These are phyloP conservation scores for Aspergillus carbonarius DNA, from an alignment of 2,329 filamentous ascomycete species.

Conservation along the genomic window DNA sequence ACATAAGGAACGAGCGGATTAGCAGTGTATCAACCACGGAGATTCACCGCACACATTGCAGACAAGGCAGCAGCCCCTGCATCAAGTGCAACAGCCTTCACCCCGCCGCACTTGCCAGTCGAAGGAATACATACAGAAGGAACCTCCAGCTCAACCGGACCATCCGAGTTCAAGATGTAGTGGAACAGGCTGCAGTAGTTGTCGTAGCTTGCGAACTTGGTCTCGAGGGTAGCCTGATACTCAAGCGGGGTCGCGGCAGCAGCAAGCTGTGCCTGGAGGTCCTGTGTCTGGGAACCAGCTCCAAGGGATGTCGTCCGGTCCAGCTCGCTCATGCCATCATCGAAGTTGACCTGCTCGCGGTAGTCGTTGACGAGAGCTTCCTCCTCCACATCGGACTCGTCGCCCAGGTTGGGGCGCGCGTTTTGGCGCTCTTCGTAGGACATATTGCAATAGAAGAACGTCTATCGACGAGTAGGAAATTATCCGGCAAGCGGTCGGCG, in stretches of 20 bases:
- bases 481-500: conserved; percentile 21
- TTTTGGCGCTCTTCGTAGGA: conserved; percentile 47
- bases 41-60: conserved; percentile 10
- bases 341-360: conserved; percentile 92
- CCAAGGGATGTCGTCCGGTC: conserved; percentile 70
- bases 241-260: conserved; percentile 93
- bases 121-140: conserved; percentile 72
- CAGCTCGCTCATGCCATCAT: conserved; percentile 79
- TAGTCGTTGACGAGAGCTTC: conserved; percentile 95
- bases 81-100: not conserved
- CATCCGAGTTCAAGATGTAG: conserved; percentile 98
- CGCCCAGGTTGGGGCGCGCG: conserved; percentile 53
- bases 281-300: conserved; percentile 74
- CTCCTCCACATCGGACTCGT: conserved; percentile 94
- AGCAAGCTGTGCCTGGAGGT: conserved; percentile 87
- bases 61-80: not conserved
- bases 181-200: conserved; percentile 99
- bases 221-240: conserved; percentile 91
- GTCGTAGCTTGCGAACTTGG: conserved; percentile 98
- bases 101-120: not conserved
- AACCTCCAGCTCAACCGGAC: conserved; percentile 95
- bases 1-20: conserved; percentile 1
- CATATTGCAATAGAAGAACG: conserved; percentile 38
- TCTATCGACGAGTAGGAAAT: conserved; percentile 13
- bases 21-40: conserved; percentile 8